Evolutionary conservation across 2,329 filamentous ascomycete genomes (phyloP).

Genomic region (Sporothrix sp.): DNA sequence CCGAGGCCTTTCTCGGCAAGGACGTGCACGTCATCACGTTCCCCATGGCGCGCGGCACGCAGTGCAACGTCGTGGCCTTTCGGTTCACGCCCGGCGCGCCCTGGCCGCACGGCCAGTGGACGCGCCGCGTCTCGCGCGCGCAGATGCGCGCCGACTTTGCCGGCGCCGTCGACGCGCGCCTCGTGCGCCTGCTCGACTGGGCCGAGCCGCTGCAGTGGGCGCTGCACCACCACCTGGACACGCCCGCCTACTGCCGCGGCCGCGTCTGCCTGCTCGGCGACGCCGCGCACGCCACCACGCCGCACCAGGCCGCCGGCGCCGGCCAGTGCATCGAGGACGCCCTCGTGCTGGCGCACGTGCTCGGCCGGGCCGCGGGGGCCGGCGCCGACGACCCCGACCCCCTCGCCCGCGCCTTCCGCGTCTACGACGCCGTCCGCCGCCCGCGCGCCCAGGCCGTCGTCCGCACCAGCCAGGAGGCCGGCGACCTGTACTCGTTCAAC

Average conservation of each 20-base stretch:
- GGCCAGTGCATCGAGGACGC: conserved; percentile 19
- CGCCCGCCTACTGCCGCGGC: conserved; percentile 36
- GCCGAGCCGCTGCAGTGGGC: conserved; percentile 10
- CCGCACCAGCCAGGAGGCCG: conserved; percentile 23
- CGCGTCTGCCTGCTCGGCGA: conserved; percentile 42
- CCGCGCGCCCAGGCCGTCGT: conserved; percentile 25
- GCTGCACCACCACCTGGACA: conserved; percentile 28
- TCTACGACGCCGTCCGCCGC: conserved; percentile 23
- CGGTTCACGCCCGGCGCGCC: conserved; percentile 7
- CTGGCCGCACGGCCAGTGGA: conserved; percentile 23
- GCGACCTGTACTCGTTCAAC: conserved; percentile 22
- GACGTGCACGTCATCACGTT: conserved; percentile 28
- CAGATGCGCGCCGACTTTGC: conserved; percentile 1
- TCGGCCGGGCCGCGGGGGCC: conserved; percentile 3
- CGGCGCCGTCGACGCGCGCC: conserved; percentile 8
- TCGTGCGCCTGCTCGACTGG: conserved; percentile 8
- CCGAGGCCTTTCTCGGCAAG: conserved; percentile 24
- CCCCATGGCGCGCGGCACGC: conserved; percentile 13
- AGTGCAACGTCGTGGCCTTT: conserved; percentile 17
- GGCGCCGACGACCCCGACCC: too few relatives aligned
- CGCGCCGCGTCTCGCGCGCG: conserved; percentile 25
- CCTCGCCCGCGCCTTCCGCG: conserved; percentile 17
- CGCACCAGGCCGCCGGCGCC: conserved; percentile 17
- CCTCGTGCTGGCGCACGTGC: conserved; percentile 14
- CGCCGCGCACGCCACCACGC: conserved; percentile 40